phyloP scores from a whole-genome alignment of 345 rosid species.

The Eucalyptus rudis region DNA sequence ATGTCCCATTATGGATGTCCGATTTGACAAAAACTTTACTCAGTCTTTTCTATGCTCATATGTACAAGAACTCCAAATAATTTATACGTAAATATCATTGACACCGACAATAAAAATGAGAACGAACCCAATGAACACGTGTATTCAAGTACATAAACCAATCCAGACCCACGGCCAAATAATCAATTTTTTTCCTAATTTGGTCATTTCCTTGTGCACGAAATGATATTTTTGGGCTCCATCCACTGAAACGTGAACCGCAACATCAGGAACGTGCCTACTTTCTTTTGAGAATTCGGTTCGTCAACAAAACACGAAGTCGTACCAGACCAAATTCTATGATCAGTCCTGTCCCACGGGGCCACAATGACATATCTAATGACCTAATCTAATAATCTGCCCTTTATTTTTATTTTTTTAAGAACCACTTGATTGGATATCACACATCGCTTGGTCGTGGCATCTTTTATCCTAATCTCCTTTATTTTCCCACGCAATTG shows the following conservation, averaged over 20 bases:
- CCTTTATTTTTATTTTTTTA: not conserved
- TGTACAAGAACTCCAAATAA: not conserved
- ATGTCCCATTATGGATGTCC: not conserved
- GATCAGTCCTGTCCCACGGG: not conserved
- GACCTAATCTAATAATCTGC: not conserved
- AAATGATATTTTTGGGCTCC: not conserved
- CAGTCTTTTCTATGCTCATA: not conserved
- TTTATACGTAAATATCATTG: not conserved
- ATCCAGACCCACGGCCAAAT: not conserved
- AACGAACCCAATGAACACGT: not conserved
- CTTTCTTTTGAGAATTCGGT: not conserved
- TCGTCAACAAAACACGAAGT: not conserved
- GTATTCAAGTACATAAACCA: not conserved
- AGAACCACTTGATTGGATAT: not conserved
- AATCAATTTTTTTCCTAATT: not conserved
- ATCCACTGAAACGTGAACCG: not conserved
- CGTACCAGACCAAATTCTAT: not conserved
- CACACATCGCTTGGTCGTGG: not conserved
- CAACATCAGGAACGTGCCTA: not conserved
- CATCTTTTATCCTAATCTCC: not conserved
- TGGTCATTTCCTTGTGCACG: not conserved
- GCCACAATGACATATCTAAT: not conserved
- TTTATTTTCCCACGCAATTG: not conserved
- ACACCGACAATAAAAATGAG: not conserved
- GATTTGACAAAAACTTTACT: not conserved